Base-by-base conservation (phyloP, 163 green algal species). In the Scenedesmus sp. region DNA sequence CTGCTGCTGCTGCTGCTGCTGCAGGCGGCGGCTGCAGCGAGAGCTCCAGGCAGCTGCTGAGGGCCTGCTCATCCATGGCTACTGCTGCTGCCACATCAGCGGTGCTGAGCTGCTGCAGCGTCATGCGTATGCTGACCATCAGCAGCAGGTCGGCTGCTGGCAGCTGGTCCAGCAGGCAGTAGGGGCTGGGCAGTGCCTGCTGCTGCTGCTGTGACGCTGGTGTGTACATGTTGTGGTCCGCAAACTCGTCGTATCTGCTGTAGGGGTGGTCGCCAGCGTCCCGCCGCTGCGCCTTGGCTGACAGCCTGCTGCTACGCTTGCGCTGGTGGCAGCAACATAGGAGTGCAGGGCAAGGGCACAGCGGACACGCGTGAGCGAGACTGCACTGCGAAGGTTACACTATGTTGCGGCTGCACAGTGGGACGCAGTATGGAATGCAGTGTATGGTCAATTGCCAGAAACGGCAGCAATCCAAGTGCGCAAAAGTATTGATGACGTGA, bases 301-400 rank as follows among this genome's bases (percentile, higher is more conserved):
- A 92, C 18, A 92, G 62, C 62, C 88, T 73, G 64, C 81, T 88
- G 81, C 88, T 92, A 64, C 88, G 88, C 62, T 91, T 91, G 74
- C 74, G 87, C 87, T 91, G 87, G 13, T 13, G 20, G 81, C 46
- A n/a, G 46, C 46, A 57, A 9, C 20, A 13, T n/a, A 79, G 23
- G 23, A 79, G 23, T 52, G 23, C 23, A 15, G 23, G 46, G 70
- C 70, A 79, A 2, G 34, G 34, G 34, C 34, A 46, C 34, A 46
- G 34, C 34, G 34, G 34, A 46, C 34, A 46, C 34, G 34, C 34
- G 34, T 46, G 34, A 46, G 34, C 34, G 34, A 46, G 34, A 46
- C 34, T 46, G 34, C 34, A 64, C 59, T 64, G 59, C 59, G 9
- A 64, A 64, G 59, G 9, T 64, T 64, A 0, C 9, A 10, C 59